These are phyloP conservation scores for Daldinia loculata DNA, from an alignment of 495 filamentous ascomycete species.

Conservation along the genomic window DNA sequence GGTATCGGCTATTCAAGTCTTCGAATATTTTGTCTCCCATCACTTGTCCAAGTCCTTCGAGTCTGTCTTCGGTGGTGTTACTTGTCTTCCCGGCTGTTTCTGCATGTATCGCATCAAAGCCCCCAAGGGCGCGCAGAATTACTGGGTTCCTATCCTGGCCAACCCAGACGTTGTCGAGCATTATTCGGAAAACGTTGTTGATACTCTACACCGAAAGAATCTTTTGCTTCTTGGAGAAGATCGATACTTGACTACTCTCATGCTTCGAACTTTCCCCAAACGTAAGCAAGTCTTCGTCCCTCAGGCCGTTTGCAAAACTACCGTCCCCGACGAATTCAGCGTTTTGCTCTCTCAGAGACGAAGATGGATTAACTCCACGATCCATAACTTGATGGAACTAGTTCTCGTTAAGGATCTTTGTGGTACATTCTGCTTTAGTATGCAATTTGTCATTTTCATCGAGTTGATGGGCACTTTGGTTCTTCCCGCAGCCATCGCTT, in stretches of 20 bases:
- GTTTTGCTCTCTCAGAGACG: conserved; percentile 93
- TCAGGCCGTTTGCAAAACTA: conserved; percentile 98
- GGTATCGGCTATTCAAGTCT: conserved; percentile 99
- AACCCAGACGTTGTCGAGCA: conserved; percentile 99
- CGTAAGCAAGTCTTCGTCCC: conserved; percentile 98
- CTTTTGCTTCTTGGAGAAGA: conserved; percentile 94
- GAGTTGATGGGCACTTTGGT: conserved; percentile 95
- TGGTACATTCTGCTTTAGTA: conserved; percentile 99
- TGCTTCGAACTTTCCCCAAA: conserved; percentile 99
- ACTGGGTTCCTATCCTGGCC: conserved; percentile 98
- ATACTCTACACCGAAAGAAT: conserved; percentile 98
- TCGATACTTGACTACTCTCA: conserved; percentile 94
- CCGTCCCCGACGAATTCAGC: conserved; percentile 90
- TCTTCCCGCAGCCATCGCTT: conserved; percentile 92
- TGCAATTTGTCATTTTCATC: conserved; percentile 98
- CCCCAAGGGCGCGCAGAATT: conserved; percentile 97
- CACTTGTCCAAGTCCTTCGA: conserved; percentile 97
- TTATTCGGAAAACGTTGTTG: conserved; percentile 99
- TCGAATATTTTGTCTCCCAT: conserved; percentile 99
- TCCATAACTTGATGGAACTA: conserved; percentile 98
- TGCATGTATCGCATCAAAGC: conserved; percentile 99
- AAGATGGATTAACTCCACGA: conserved; percentile 99
- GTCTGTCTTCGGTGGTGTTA: conserved; percentile 98
- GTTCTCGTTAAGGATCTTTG: conserved; percentile 95
- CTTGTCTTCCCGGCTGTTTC: conserved; percentile 98